Evolutionary conservation across 345 rosid genomes (phyloP), one percentile per base, ranked within the genome.

Genomic region (Hibiscus syriacus): DNA sequence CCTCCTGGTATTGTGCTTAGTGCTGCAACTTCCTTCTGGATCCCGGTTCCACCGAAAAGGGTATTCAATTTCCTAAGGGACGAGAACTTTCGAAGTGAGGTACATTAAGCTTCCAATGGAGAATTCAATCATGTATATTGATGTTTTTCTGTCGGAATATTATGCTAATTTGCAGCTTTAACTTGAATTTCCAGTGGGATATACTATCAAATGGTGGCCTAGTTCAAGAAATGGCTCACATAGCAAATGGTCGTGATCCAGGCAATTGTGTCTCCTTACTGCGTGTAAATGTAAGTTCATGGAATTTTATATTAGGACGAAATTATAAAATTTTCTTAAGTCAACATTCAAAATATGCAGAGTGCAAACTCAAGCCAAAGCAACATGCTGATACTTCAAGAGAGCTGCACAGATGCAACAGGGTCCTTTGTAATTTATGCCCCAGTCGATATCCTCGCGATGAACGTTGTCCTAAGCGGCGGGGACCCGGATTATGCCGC

Each of bases 401-500:
- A 95, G 66, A 95, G 99, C 75, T 84, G 89, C 77, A 86, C 79
- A 0, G 99, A 95, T 66, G 80, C 92, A 2, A 83, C 91, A 1
- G 99, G 93, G 7, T 92, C 97, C n/a, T 95, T 86, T 66, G 99
- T 95, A 26, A 86, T 95, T 4, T 95, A 92, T 5, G 99, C 99
- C 0, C 99, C 99, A 0, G 99, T 95, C 2, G 98, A 95, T 64
- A 81, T 88, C 34, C 80, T 73, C 0, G 95, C 98, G 0, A 95
- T 95, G 99, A 95, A 95, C 52, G 71, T 85, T 13, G 97, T 95
- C 19, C 60, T 95, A 12, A 83, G 89, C 20, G 99, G 99, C 0
- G 97, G 98, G 2, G 97, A 90, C 74, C 98, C 99, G 1, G 99
- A 95, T 78, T 90, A 95, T 45, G 98, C 92, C 38, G 98, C 99